Conservation (phyloP, 2,329 filamentous ascomycete species). For the Pseudogymnoascus sp. region DNA sequence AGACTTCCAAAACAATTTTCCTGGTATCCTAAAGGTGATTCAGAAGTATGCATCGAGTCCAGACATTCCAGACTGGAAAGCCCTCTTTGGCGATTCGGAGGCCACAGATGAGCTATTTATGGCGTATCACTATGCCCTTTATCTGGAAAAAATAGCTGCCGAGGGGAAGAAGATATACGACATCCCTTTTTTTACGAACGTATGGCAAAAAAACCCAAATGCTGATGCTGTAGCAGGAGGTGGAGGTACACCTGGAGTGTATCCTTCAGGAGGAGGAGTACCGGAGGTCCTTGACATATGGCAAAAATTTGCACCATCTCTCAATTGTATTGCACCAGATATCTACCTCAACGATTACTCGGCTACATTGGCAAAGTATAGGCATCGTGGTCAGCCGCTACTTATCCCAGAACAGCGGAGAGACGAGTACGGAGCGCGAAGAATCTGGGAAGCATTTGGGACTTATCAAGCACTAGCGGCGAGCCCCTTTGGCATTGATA, state of each 20-base stretch:
- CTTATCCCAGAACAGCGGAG: conserved; percentile 43
- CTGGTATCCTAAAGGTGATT: neutral
- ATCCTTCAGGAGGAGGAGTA: conserved; percentile 41
- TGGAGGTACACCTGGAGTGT: conserved; percentile 37
- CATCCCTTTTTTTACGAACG: too few relatives aligned
- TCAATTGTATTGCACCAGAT: conserved; percentile 43
- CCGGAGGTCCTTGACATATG: conserved; percentile 40
- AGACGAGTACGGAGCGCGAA: conserved; percentile 37
- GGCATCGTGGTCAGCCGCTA: conserved; percentile 36
- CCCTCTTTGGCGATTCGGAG: too few relatives aligned
- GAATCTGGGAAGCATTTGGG: conserved; percentile 35
- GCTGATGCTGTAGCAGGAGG: conserved; percentile 24
- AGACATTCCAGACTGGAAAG: too few relatives aligned
- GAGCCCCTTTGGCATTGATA: conserved; percentile 38
- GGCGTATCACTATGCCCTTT: too few relatives aligned
- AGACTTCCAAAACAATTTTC: conserved; percentile 16
- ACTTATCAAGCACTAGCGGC: conserved; percentile 31
- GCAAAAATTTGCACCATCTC: conserved; percentile 35
- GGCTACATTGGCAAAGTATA: conserved; percentile 35
- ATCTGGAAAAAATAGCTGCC: too few relatives aligned
- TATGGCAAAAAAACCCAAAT: too few relatives aligned
- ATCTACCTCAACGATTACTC: conserved; percentile 42
- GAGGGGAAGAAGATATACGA: too few relatives aligned
- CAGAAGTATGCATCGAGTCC: too few relatives aligned
- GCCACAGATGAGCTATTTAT: too few relatives aligned